Evolutionary conservation across 2,329 filamentous ascomycete species (phyloP).

Genomic region (Aspergillus calidoustus): DNA sequence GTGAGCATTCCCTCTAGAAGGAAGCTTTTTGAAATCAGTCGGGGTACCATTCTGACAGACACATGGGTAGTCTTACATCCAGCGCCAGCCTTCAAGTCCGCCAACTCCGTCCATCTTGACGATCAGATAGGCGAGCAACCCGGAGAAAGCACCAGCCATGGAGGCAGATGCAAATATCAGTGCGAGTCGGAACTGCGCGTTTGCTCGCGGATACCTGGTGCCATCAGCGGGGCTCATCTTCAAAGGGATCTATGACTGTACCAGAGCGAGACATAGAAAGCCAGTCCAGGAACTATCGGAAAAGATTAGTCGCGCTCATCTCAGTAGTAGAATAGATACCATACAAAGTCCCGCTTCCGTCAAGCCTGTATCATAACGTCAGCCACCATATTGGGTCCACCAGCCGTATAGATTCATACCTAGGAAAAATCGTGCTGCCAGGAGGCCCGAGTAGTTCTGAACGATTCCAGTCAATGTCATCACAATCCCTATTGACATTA

Average conservation of each 20-base stretch:
- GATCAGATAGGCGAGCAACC: slow-evolving; percentile 57
- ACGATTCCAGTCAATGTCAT: slow-evolving; percentile 55
- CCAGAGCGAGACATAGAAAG: not conserved
- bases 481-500: not conserved
- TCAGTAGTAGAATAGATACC: not conserved
- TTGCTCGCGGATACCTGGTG: slow-evolving; percentile 46
- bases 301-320: not conserved
- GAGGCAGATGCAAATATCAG: slow-evolving; percentile 54
- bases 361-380: not conserved
- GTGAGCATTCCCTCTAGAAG: slow-evolving; percentile 55
- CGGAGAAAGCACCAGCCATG: slow-evolving; percentile 56
- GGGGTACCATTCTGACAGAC: not conserved
- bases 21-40: slow-evolving; percentile 23
- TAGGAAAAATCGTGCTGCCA: not conserved
- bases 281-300: not conserved
- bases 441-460: slow-evolving; percentile 34
- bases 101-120: slow-evolving; percentile 56
- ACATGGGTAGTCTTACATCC: slow-evolving; percentile 41
- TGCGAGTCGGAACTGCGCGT: slow-evolving; percentile 50
- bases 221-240: not conserved
- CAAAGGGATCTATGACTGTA: not conserved
- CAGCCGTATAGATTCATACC: not conserved
- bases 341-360: not conserved
- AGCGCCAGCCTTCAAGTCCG: slow-evolving; percentile 53
- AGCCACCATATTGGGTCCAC: not conserved